Percentiles rank a stretch among this genome's conserved stretches.
Evolutionary conservation across 2,329 filamentous ascomycete species (phyloP).

Genomic region (Colletotrichum tabaci): DNA sequence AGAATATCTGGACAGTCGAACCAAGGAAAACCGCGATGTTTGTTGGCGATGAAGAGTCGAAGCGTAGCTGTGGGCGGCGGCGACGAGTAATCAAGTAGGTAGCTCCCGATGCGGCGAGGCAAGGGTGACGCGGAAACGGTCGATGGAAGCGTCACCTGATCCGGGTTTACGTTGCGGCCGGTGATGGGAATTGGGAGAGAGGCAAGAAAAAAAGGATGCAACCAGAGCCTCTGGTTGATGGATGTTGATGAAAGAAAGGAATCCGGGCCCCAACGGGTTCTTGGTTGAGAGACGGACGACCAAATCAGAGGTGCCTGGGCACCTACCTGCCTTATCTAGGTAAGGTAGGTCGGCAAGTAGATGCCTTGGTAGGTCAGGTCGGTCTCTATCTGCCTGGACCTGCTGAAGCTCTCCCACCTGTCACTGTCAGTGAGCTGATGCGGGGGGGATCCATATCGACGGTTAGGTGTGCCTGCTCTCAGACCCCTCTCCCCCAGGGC

Average conservation of each 20-base stretch:
- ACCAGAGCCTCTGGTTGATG: neutral
- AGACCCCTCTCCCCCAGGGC: neutral
- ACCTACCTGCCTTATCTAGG: neutral
- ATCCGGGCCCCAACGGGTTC: neutral
- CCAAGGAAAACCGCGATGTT: neutral
- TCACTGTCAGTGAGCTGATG: constrained; percentile 31
- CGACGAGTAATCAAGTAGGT: too few relatives aligned
- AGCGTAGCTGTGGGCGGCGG: too few relatives aligned
- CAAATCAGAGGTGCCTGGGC: too few relatives aligned
- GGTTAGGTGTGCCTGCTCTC: constrained; percentile 5
- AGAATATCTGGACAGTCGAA: neutral
- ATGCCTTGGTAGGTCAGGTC: neutral
- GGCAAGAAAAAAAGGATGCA: neutral
- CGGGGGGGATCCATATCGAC: constrained; percentile 6
- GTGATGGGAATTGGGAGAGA: neutral
- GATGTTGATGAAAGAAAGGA: neutral
- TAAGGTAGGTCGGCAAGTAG: neutral
- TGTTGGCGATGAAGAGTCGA: neutral
- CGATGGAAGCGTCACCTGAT: constrained; percentile 13
- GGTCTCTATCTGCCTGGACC: neutral
- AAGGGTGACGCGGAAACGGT: constrained; percentile 6
- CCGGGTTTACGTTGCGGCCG: neutral
- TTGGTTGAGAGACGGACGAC: neutral
- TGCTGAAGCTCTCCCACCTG: constrained; percentile 20
- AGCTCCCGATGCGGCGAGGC: constrained; percentile 7